A percentile compares a stretch with the other conserved stretches of the same genome.
Evolutionary conservation across 768 basidiomycete genomes (phyloP).

Genomic region (Tricholoma sp.): DNA sequence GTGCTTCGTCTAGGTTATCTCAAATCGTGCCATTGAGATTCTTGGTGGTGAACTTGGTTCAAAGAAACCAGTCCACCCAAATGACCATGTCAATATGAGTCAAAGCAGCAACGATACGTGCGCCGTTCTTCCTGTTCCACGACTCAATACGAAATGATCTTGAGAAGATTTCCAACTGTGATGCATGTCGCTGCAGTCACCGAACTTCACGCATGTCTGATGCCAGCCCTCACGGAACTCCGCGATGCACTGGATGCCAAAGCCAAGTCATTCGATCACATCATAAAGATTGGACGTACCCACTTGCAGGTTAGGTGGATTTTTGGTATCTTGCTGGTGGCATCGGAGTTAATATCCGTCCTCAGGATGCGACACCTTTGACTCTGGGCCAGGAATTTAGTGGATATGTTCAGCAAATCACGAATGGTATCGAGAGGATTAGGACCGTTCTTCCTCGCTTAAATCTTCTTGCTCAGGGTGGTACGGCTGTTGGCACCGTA

Average conservation of each 20-base stretch:
- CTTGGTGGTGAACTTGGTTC: conserved; percentile 93
- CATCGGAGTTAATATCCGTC: conserved; percentile 1
- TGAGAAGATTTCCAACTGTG: conserved; percentile 87
- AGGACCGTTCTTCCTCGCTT: conserved; percentile 79
- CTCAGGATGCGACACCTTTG: conserved; percentile 91
- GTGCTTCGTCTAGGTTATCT: conserved; percentile 71
- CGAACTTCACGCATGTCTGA: conserved; percentile 71
- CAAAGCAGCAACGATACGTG: conserved; percentile 99
- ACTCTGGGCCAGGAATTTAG: conserved; percentile 99
- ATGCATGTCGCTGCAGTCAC: conserved; percentile 98
- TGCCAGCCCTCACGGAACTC: conserved; percentile 84
- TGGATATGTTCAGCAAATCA: conserved; percentile 93
- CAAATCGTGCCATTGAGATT: conserved; percentile 95
- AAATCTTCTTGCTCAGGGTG: conserved; percentile 91
- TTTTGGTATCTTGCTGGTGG: neutral
- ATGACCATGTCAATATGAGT: conserved; percentile 99
- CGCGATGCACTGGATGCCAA: conserved; percentile 82
- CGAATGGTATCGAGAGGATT: conserved; percentile 84
- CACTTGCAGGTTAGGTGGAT: conserved; percentile 68
- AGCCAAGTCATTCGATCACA: conserved; percentile 76
- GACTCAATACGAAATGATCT: neutral
- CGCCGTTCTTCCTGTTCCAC: neutral
- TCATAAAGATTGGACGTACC: conserved; percentile 98
- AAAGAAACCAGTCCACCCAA: conserved; percentile 97
- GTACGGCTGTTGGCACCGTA: conserved; percentile 97